Base-by-base conservation (phyloP, 805 yeast genomes). In the Saccharomycopsis vini region DNA sequence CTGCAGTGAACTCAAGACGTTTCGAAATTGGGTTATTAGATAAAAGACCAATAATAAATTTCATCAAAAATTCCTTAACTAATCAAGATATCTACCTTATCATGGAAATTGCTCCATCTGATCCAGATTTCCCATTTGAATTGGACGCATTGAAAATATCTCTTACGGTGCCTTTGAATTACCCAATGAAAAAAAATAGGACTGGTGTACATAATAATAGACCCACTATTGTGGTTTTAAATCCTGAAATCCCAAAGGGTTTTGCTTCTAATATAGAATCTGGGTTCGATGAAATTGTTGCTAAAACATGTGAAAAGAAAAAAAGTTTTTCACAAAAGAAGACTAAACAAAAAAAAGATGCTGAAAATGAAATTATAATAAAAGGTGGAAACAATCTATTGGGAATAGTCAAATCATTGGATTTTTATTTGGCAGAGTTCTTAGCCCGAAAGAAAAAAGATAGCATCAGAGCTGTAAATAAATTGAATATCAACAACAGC, bases 91-190 rank as follows among this genome's bases (percentile, higher is more conserved):
- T 69, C 4, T 72, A 72, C 46, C 42, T 75, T 13, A 64, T 75
- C 12, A 67, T 75, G 49, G 50, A 66, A 26, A 46, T 77, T 37
- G 54, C 52, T 18, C 89, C 89, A 0, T 66, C 79, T 0, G 89
- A 81, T 55, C 88, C 88, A 0, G 82, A 81, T 36, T 82, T 83
- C 55, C 81, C 88, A 0, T 81, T 68, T 54, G 86, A 79, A 43
- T 58, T 82, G 24, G 70, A 68, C 2, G 53, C 57, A n/a, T 63
- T 82, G 44, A 68, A 72, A 40, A 54, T 81, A 26, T 69, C 74
- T 36, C 57, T 83, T 26, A 59, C 67, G 31, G 63, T 82, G 3
- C 86, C 90, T 0, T 54, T 59, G 2, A 62, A 61, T 28, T 82
- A 79, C 52, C 87, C 87, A 0, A 28, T 34, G 39, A 50, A 56